Percentiles rank a stretch among this genome's conserved stretches.
These are phyloP conservation scores for Marsdenia floribunda DNA, from an alignment of 257 asterid genomes.

Conservation along the genomic window DNA sequence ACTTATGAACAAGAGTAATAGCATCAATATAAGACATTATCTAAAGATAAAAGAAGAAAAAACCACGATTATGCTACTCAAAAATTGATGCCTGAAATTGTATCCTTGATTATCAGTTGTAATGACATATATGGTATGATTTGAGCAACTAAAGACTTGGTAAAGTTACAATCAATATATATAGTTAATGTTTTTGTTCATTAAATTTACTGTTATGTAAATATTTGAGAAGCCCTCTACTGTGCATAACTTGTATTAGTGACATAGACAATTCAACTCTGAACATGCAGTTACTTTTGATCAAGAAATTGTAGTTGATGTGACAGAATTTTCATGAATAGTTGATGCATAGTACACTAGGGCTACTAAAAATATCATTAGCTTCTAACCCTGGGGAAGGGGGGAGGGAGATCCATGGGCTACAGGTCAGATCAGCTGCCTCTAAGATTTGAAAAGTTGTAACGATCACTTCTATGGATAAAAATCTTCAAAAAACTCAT, in stretches of 20 bases:
- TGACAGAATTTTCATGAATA: background rate
- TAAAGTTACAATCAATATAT: background rate
- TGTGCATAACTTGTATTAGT: background rate
- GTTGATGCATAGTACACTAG: background rate
- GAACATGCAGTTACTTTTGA: background rate
- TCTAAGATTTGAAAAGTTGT: background rate
- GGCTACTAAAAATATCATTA: background rate
- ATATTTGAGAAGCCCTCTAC: background rate
- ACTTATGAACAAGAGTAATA: background rate
- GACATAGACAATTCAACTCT: background rate
- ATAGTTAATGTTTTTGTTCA: background rate
- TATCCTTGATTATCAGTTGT: background rate
- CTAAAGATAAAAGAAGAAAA: slow-evolving; percentile 4
- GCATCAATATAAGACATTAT: background rate
- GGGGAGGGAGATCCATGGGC: background rate
- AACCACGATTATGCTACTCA: background rate
- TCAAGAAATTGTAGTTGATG: background rate
- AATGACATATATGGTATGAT: background rate
- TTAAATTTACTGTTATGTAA: background rate
- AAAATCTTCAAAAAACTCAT: background rate
- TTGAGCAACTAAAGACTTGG: background rate
- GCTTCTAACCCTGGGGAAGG: background rate
- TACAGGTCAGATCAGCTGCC: background rate
- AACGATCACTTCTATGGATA: background rate
- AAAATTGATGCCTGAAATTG: background rate